Conservation (phyloP, 2,329 filamentous ascomycete species). For the Cercospora zeae-maydis region DNA sequence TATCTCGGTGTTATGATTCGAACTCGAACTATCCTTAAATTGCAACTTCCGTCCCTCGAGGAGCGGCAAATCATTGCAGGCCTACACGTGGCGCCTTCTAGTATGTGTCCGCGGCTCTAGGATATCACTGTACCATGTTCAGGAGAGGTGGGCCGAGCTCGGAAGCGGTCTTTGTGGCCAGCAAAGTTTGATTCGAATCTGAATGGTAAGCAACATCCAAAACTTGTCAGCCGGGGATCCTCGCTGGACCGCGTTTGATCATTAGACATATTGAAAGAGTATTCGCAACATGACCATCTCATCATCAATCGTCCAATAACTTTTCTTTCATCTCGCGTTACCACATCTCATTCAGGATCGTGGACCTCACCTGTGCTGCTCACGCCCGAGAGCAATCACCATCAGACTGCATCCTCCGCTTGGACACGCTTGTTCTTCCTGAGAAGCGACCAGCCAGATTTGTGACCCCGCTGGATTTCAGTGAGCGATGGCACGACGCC, state of each 20-base stretch:
- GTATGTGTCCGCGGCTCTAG: too few relatives aligned
- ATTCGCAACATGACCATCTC: neutral
- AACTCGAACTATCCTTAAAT: too few relatives aligned
- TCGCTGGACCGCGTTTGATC: neutral
- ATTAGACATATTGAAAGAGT: neutral
- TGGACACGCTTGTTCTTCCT: conserved; percentile 5
- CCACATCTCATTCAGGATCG: neutral
- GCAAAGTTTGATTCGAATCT: neutral
- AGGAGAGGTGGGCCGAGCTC: too few relatives aligned
- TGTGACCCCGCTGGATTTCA: conserved; percentile 9
- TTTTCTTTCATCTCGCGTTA: neutral
- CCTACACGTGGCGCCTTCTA: too few relatives aligned
- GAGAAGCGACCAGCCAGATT: conserved; percentile 9
- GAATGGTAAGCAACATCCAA: neutral
- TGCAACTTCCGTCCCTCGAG: too few relatives aligned
- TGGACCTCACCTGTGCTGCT: neutral
- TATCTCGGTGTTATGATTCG: too few relatives aligned
- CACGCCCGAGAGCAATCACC: neutral
- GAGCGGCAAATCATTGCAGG: too few relatives aligned
- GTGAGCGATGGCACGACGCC: conserved; percentile 19
- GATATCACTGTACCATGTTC: too few relatives aligned
- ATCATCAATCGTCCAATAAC: neutral
- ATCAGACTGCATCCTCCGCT: conserved; percentile 13
- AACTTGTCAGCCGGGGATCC: neutral
- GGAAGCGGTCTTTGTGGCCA: neutral